Base-by-base conservation (phyloP, 345 rosid genomes). In the Euclidium syriacum region DNA sequence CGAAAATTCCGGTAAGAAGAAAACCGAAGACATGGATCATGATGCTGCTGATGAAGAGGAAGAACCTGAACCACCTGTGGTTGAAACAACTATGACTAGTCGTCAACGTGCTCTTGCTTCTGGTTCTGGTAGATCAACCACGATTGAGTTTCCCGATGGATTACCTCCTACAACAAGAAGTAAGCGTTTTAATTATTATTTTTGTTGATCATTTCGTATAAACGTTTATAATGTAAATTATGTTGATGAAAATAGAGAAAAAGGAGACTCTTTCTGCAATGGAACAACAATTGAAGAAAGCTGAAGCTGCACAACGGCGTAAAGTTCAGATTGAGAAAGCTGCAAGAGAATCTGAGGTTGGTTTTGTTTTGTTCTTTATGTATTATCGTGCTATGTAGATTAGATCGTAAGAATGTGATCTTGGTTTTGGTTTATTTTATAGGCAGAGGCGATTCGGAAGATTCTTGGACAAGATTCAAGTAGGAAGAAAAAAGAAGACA, bases 101-200 rank as follows among this genome's bases (percentile, higher is more conserved):
- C 97, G 98, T 22, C 98, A 92, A 64, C 82, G 88, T 50, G 97
- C 98, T 11, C 83, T 92, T 67, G 94, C 88, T 61, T 89, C 97
- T 15, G 84, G 87, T 74, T 73, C 75, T 35, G 71, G 78, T 50
- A 79, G 76, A 43, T 48, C 95, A 46, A 81, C 68, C 44, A 47
- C 70, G 10, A 80, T 87, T 67, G 97, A 87, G 59, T 92, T 85
- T 78, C 87, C 97, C 17, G 76, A 89, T 80, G 98, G 98, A 46
- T 81, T 92, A 57, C 98, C 97, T 43, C 97, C 91, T 34, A 83
- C 98, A 10, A 65, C 95, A 10, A 85, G 94, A 82, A 87, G 98
- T 92, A 71, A 71, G 97, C n/a, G 55, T 44, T 69, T 62, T 41
- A n/a, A n/a, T 43, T 55, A 11, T 43, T 35, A 32, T 23, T 18